Evolutionary conservation across 768 basidiomycete species (phyloP).

Genomic region (Rhodotorula babjevae): DNA sequence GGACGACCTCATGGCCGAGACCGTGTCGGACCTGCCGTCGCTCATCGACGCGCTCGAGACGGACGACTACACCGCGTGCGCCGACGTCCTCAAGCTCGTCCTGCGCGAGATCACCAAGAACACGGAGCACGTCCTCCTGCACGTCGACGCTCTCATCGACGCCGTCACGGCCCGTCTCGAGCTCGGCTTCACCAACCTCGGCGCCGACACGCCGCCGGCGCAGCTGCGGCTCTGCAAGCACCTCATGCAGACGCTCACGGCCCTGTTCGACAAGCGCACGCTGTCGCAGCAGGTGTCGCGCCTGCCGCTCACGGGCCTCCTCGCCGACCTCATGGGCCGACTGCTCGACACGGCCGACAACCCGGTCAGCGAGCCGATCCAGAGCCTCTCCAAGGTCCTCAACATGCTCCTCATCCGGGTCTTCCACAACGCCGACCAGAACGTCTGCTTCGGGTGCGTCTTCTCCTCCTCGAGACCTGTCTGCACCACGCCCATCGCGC

Average conservation of each 20-base stretch:
- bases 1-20: conserved; percentile 27
- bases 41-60: conserved; percentile 29
- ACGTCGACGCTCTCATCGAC: conserved; percentile 70
- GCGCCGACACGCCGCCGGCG: conserved; percentile 44
- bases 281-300: conserved; percentile 82
- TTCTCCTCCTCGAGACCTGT: not conserved
- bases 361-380: conserved; percentile 65
- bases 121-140: conserved; percentile 73
- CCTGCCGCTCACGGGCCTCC: conserved; percentile 73
- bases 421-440: conserved; percentile 77
- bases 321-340: conserved; percentile 85
- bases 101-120: conserved; percentile 76
- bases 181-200: conserved; percentile 67
- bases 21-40: conserved; percentile 13
- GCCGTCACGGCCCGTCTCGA: conserved; percentile 87
- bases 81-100: conserved; percentile 88
- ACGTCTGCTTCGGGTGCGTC: conserved; percentile 81
- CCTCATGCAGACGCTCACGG: conserved; percentile 90
- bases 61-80: conserved; percentile 68
- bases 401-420: conserved; percentile 95
- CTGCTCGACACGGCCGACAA: conserved; percentile 91
- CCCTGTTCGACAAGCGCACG: conserved; percentile 83
- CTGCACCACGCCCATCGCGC: conserved; percentile 40
- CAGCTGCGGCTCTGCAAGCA: conserved; percentile 88
- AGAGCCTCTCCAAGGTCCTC: conserved; percentile 91